These are phyloP conservation scores for Stenocarpella maydis DNA, from an alignment of 2,329 filamentous ascomycete genomes.

Conservation along the genomic window DNA sequence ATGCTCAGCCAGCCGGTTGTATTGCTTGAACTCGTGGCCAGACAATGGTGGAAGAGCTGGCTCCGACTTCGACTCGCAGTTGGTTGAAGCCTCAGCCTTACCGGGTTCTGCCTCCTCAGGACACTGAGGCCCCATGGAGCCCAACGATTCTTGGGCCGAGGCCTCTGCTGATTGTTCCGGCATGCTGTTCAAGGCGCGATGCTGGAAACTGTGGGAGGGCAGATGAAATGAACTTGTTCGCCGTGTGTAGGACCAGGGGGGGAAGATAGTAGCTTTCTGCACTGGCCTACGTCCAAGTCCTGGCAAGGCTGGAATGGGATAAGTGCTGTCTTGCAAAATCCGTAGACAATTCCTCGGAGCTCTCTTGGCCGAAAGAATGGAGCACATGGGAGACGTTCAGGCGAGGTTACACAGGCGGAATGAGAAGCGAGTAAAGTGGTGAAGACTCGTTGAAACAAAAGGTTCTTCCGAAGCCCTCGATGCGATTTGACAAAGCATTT, in stretches of 20 bases:
- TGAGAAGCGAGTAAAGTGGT: too few species aligned
- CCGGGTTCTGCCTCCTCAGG: not conserved
- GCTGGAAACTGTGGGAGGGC: not conserved
- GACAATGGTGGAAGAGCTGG: slow-evolving; percentile 66
- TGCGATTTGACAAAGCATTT: slow-evolving; percentile 29
- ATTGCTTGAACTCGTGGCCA: slow-evolving; percentile 70
- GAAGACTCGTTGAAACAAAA: not conserved
- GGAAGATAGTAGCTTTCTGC: not conserved
- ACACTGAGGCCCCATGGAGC: not conserved
- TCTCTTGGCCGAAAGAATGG: slow-evolving; percentile 15
- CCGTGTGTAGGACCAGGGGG: not conserved
- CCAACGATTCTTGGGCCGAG: not conserved
- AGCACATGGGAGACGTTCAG: not conserved
- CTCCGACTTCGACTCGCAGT: slow-evolving; percentile 18
- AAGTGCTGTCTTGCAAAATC: not conserved
- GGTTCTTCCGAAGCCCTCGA: not conserved
- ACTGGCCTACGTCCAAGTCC: not conserved
- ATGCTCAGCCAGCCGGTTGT: slow-evolving; percentile 76
- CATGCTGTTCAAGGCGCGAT: slow-evolving; percentile 8
- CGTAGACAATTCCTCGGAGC: not conserved
- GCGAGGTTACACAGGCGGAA: not conserved
- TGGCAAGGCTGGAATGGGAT: not conserved
- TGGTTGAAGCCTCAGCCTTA: not conserved
- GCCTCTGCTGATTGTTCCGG: not conserved
- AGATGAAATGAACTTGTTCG: not conserved